Conservation (phyloP, 345 rosid genomes). For the Salix caprea region DNA sequence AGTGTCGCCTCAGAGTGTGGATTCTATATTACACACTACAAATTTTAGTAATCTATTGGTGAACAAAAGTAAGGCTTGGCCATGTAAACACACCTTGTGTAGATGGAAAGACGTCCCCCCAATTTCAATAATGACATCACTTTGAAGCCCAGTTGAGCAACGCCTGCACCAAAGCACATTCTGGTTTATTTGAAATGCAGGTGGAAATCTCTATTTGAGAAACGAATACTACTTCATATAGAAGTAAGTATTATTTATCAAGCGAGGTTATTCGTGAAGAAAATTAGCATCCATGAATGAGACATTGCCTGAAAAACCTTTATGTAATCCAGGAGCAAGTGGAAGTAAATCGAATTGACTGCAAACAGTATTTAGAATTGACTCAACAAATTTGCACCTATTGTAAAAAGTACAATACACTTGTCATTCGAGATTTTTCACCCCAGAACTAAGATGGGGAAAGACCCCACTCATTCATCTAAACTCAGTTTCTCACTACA, state of each 20-base stretch:
- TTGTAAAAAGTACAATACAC: neutral
- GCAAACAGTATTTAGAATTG: neutral
- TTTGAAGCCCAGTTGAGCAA: constrained; percentile 72
- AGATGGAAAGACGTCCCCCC: constrained; percentile 70
- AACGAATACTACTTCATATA: neutral
- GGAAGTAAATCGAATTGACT: neutral
- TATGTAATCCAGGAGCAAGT: neutral
- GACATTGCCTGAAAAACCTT: neutral
- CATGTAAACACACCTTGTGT: constrained; percentile 54
- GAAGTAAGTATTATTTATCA: neutral
- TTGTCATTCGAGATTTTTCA: neutral
- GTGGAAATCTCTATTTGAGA: neutral
- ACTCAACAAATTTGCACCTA: neutral
- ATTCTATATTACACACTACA: neutral
- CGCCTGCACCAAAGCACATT: constrained; percentile 37
- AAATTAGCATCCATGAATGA: neutral
- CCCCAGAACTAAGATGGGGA: neutral
- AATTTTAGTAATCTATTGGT: neutral
- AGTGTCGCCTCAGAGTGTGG: neutral
- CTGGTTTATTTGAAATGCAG: constrained; percentile 1
- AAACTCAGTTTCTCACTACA: neutral
- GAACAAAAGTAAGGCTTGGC: neutral
- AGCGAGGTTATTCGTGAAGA: neutral
- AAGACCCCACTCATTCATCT: neutral
- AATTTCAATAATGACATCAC: constrained; percentile 70